Base-by-base conservation (phyloP, 768 basidiomycete genomes). In the Grammothele lineata region DNA sequence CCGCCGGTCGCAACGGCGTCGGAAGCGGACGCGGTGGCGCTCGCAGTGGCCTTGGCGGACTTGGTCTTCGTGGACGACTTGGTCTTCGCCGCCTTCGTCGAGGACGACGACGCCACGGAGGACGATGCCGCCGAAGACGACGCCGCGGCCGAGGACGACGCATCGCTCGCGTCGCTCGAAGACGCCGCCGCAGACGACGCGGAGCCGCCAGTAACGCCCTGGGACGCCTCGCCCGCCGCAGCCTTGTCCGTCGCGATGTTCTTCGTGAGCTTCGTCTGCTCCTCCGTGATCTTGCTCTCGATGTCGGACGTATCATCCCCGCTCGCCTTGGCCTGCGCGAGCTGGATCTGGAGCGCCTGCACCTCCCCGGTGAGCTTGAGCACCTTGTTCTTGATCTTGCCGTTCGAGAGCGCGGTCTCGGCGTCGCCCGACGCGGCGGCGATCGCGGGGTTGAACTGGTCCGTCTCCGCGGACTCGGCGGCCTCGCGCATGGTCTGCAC, bases 381-480 rank as follows among this genome's bases (percentile, higher is more conserved):
- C 17, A 72, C 70, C 62, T 72, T 72, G 65, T 72, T 72, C 69
- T 72, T 66, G 51, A 65, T 70, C 63, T 70, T 71, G 24, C 70
- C 70, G 47, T 58, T 57, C 43, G 60, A 54, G 30, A 72, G 65
- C 3, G 67, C 70, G 32, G 48, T 59, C 27, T 68, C 60, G 48
- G 47, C 60, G n/a, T 54, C 63, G 21, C 67, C 68, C 17, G 57
- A 50, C 3, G 69, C 68, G 21, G 65, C 66, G 15, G 51, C 62
- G 47, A 70, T 69, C 24, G 55, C 55, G 23, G 69, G 69, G 58
- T 69, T 64, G 58, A 69, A 70, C 21, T 59, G 53, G 15, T 61
- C 62, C 8, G 67, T 69, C 56, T 70, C 69, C 0, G 69, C 69
- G n/a, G 34, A 30, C 51, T 70, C 69, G 22, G 69, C 69, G n/a